Conservation (phyloP, 2,329 filamentous ascomycete genomes). For the Colletotrichum siamense region DNA sequence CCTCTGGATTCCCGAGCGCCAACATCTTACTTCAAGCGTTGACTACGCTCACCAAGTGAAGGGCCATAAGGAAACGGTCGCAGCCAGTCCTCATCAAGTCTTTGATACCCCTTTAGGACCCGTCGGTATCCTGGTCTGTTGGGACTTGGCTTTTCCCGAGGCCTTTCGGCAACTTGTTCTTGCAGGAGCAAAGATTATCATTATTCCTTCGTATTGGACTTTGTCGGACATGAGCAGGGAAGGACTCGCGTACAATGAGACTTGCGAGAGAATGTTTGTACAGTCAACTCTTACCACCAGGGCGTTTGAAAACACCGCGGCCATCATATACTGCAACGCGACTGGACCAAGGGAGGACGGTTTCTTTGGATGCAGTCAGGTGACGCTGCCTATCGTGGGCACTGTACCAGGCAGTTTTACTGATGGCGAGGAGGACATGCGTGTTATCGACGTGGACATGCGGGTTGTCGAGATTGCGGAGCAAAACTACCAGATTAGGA, state of each 20-base stretch:
- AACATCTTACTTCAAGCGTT: constrained; percentile 44
- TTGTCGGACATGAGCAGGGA: constrained; percentile 24
- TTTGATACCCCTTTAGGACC: constrained; percentile 57
- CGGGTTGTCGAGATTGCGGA: constrained; percentile 63
- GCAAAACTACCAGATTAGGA: constrained; percentile 50
- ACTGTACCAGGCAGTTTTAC: constrained; percentile 47
- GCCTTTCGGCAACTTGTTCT: constrained; percentile 62
- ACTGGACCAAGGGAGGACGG: constrained; percentile 51
- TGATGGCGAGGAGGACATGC: constrained; percentile 55
- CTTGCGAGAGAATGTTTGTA: constrained; percentile 57
- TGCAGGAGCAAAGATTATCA: constrained; percentile 61
- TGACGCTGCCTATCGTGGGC: constrained; percentile 60
- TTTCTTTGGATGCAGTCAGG: constrained; percentile 60
- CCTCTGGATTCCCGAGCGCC: constrained; percentile 57
- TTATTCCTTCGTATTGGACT: constrained; percentile 60
- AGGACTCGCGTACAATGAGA: constrained; percentile 53
- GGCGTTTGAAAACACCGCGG: constrained; percentile 64
- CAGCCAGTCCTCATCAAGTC: constrained; percentile 30
- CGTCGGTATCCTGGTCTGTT: constrained; percentile 61
- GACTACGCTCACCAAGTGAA: constrained; percentile 19
- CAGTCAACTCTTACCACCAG: constrained; percentile 55
- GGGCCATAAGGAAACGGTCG: background rate
- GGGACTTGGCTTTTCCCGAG: constrained; percentile 66
- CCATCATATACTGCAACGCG: constrained; percentile 61
- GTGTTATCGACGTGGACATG: constrained; percentile 57